Conservation (phyloP, 2,329 filamentous ascomycete species). For the Ophiostoma angusticollis region DNA sequence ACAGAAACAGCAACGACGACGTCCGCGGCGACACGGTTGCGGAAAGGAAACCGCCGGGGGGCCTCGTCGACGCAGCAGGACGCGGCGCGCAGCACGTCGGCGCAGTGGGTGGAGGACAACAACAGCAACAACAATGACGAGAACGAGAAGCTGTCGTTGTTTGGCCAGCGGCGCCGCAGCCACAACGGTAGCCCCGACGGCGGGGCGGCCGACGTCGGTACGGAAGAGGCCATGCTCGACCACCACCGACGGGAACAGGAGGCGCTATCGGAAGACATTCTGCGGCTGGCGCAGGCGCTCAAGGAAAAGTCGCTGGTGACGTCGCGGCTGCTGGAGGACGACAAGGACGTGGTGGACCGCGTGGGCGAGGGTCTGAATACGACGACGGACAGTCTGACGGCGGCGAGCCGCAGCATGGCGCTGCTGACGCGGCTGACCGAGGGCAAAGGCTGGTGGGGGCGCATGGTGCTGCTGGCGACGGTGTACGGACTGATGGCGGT, state of each 20-base stretch:
- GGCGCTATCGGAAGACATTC: constrained; percentile 64
- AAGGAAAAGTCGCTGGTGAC: constrained; percentile 66
- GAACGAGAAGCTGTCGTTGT: too few species aligned
- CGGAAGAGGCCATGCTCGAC: constrained; percentile 60
- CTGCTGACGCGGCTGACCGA: constrained; percentile 68
- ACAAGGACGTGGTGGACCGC: constrained; percentile 57
- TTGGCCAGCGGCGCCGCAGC: too few species aligned
- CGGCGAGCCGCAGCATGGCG: constrained; percentile 65
- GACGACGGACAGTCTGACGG: constrained; percentile 63
- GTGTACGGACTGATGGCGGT: constrained; percentile 73
- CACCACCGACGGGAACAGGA: constrained; percentile 75
- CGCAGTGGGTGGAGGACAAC: constrained; percentile 12
- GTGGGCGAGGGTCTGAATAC: constrained; percentile 66
- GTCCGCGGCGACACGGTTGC: constrained; percentile 6
- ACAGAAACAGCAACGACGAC: constrained; percentile 7
- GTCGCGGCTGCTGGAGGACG: constrained; percentile 53
- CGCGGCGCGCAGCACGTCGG: constrained; percentile 11
- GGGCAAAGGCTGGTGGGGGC: constrained; percentile 74
- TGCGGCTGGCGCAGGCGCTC: constrained; percentile 64
- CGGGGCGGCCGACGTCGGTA: constrained; percentile 27
- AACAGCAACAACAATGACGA: constrained; percentile 10
- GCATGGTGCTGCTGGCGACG: constrained; percentile 72
- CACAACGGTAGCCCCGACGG: too few species aligned
- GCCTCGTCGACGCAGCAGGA: background rate
- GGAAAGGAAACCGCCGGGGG: background rate